A percentile compares a stretch with the other conserved stretches of the same genome.
These are phyloP conservation scores for Plasmodium falciparum DNA, from an alignment of 169 alveolate species.

Conservation along the genomic window DNA sequence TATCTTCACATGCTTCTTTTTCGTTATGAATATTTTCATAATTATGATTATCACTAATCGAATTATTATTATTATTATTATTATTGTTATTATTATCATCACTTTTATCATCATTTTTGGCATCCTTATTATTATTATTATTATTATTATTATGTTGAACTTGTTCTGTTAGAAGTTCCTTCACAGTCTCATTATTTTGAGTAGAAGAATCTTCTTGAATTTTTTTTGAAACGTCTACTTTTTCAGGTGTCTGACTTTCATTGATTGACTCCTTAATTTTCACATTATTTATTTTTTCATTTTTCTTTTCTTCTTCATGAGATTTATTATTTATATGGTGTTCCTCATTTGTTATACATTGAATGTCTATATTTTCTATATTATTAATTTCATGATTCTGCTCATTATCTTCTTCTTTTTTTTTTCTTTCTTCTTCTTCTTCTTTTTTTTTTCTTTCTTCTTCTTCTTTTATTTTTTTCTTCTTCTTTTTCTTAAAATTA, in stretches of 20 bases:
- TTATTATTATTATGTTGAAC: background rate
- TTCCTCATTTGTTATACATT: background rate
- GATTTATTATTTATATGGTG: background rate
- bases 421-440: background rate
- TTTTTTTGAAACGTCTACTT: background rate
- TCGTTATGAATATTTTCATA: background rate
- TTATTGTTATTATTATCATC: background rate
- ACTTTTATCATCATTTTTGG: background rate
- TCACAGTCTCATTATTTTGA: background rate
- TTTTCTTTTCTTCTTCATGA: background rate
- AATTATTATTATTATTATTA: background rate
- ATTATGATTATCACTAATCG: background rate
- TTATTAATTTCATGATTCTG: background rate
- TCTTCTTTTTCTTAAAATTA: constrained; percentile 6
- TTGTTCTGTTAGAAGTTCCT: background rate
- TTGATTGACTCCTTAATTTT: background rate
- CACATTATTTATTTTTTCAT: constrained; percentile 1
- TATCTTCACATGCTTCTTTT: background rate
- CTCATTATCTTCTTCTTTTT: background rate
- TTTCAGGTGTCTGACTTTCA: background rate
- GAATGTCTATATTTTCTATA: no score
- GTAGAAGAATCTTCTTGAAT: background rate
- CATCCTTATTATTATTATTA: background rate
- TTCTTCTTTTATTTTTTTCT: background rate
- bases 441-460: background rate